These are phyloP conservation scores for Dothideomycetes sp. DNA, from an alignment of 2,329 filamentous ascomycete species.

Conservation along the genomic window DNA sequence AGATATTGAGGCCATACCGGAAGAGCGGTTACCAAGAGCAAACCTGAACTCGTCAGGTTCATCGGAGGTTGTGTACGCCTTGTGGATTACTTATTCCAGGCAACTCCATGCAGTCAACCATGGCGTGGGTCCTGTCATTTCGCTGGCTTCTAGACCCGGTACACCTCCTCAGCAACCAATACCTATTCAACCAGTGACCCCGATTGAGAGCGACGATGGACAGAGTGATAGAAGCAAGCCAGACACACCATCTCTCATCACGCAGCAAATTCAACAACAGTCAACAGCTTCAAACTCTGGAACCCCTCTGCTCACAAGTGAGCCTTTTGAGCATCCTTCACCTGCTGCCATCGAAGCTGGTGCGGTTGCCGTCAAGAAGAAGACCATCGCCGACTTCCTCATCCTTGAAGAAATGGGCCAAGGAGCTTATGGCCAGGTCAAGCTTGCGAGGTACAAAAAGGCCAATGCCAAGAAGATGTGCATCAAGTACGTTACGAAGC, in stretches of 20 bases:
- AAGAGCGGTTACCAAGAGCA: conserved; percentile 43
- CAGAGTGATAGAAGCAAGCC: conserved; percentile 3
- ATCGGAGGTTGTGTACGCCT: conserved; percentile 78
- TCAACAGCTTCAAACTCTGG: conserved; percentile 38
- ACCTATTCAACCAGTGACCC: conserved; percentile 55
- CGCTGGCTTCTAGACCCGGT: conserved; percentile 50
- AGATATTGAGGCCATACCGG: conserved; percentile 51
- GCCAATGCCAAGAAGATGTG: conserved; percentile 69
- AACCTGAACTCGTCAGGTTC: conserved; percentile 38
- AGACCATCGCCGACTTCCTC: conserved; percentile 79
- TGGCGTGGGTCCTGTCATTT: conserved; percentile 53
- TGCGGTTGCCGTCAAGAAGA: conserved; percentile 46
- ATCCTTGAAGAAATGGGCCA: conserved; percentile 98
- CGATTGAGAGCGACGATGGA: conserved; percentile 20
- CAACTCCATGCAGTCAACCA: conserved; percentile 72
- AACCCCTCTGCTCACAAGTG: conserved; percentile 29
- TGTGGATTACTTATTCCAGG: conserved; percentile 96
- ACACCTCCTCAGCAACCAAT: conserved; percentile 73
- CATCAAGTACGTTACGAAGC: conserved; percentile 95
- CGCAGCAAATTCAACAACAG: conserved; percentile 1
- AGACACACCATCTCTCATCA: conserved; percentile 3
- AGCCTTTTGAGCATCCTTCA: conserved; percentile 31
- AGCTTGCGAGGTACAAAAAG: conserved; percentile 79
- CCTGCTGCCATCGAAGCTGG: conserved; percentile 26
- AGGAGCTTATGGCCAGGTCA: conserved; percentile 95